A percentile compares a stretch with the other conserved stretches of the same genome.
These are phyloP conservation scores for Ceratonia siliqua DNA, from an alignment of 306 rosid species.

Conservation along the genomic window DNA sequence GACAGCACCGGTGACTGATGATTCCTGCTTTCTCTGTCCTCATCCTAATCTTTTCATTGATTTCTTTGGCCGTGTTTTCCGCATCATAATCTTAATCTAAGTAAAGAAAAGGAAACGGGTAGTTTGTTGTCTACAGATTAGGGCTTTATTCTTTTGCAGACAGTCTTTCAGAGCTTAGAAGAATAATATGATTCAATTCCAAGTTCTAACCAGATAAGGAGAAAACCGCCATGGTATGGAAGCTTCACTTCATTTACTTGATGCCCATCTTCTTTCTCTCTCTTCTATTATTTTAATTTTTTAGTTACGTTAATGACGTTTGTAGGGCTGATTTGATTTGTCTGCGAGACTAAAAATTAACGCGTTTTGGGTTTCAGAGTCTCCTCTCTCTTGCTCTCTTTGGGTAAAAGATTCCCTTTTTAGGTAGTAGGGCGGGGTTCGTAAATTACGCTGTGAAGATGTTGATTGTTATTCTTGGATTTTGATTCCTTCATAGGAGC, in stretches of 20 bases:
- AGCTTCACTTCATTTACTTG: constrained; percentile 43
- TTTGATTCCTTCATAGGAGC: constrained; percentile 32
- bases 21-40: constrained; percentile 36
- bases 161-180: constrained; percentile 38
- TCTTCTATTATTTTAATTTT: constrained; percentile 1
- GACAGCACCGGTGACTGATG: constrained; percentile 1
- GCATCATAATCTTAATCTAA: constrained; percentile 22
- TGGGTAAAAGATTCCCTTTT: constrained; percentile 1
- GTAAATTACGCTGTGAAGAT: constrained; percentile 5
- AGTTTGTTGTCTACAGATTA: constrained; percentile 45
- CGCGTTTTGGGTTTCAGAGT: background rate
- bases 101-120: constrained; percentile 7
- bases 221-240: constrained; percentile 45
- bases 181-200: constrained; percentile 42
- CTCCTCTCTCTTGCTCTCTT: background rate
- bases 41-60: constrained; percentile 12
- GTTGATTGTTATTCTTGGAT: constrained; percentile 19
- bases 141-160: constrained; percentile 51
- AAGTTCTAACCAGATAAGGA: constrained; percentile 46
- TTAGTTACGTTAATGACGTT: constrained; percentile 17
- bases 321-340: constrained; percentile 30
- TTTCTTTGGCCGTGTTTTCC: background rate
- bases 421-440: constrained; percentile 16
- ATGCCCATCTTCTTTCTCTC: background rate
- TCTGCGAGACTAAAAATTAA: constrained; percentile 16